phyloP scores from a whole-genome alignment of 1,284 basidiomycete genomes.

The Vanrija sp. region DNA sequence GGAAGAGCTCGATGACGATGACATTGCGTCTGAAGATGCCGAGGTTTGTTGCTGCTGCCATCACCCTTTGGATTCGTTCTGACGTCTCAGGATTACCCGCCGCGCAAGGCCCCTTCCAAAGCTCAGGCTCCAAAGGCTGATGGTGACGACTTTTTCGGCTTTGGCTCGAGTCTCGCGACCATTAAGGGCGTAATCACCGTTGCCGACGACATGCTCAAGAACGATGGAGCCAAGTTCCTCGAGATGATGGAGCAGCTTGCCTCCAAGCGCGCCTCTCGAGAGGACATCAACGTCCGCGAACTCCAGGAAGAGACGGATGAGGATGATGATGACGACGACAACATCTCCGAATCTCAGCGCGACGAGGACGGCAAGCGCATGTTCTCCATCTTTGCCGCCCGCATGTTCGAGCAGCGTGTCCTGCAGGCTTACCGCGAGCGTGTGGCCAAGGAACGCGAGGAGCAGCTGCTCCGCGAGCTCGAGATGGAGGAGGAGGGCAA shows the following conservation, averaged over 20 bases:
- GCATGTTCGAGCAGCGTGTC: slow-evolving; percentile 98
- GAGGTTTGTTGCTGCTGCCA: slow-evolving; percentile 57
- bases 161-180: slow-evolving; percentile 73
- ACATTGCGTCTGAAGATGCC: slow-evolving; percentile 62
- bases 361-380: slow-evolving; percentile 98
- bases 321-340: slow-evolving; percentile 46
- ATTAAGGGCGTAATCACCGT: slow-evolving; percentile 97
- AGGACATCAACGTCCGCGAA: slow-evolving; percentile 67
- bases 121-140: slow-evolving; percentile 28
- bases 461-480: slow-evolving; percentile 79
- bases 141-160: slow-evolving; percentile 67
- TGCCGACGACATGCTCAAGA: slow-evolving; percentile 95
- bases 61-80: neutral
- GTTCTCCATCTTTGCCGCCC: slow-evolving; percentile 99
- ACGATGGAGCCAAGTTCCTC: slow-evolving; percentile 96
- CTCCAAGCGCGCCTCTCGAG: slow-evolving; percentile 85
- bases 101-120: slow-evolving; percentile 22
- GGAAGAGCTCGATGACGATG: slow-evolving; percentile 57
- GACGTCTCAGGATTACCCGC: slow-evolving; percentile 7
- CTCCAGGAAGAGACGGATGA: slow-evolving; percentile 62
- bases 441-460: slow-evolving; percentile 84
- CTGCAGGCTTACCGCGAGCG: slow-evolving; percentile 87
- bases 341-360: slow-evolving; percentile 65
- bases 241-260: slow-evolving; percentile 99
- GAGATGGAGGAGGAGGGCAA: slow-evolving; percentile 80